Evolutionary conservation across 2,329 filamentous ascomycete genomes (phyloP).

Genomic region (Aspergillus sp.): DNA sequence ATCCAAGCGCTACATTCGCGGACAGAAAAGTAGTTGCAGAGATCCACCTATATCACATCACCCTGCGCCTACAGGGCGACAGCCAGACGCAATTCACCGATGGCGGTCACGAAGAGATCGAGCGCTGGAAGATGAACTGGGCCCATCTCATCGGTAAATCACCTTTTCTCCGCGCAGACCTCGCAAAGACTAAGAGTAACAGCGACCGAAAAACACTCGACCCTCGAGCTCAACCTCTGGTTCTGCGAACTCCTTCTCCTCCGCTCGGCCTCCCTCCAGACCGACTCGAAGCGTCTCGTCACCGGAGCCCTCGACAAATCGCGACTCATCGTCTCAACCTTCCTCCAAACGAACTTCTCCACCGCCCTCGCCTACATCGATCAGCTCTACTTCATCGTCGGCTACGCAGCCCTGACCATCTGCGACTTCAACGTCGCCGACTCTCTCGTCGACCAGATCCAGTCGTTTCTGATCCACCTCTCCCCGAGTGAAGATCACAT

Average conservation of each 20-base stretch:
- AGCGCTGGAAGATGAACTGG: conserved; percentile 27
- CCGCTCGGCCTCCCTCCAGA: conserved; percentile 18
- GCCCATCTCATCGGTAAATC: conserved; percentile 23
- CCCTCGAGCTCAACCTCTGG: conserved; percentile 24
- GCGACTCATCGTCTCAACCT: conserved; percentile 21
- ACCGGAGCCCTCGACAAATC: conserved; percentile 21
- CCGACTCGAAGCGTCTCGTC: conserved; percentile 16
- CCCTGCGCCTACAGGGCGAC: conserved; percentile 17
- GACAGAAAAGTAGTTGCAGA: conserved; percentile 24
- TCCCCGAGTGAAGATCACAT: conserved; percentile 25
- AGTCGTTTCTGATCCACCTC: conserved; percentile 23
- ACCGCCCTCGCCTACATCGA: conserved; percentile 20
- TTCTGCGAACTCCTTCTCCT: conserved; percentile 28
- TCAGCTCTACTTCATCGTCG: conserved; percentile 25
- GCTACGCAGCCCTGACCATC: conserved; percentile 26
- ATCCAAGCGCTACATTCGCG: conserved; percentile 20
- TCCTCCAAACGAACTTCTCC: conserved; percentile 20
- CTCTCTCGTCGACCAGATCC: conserved; percentile 24
- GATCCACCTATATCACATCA: conserved; percentile 24
- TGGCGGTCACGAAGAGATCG: conserved; percentile 23
- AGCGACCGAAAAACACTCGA: conserved; percentile 19
- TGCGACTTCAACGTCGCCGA: conserved; percentile 26
- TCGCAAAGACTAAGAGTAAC: conserved; percentile 2
- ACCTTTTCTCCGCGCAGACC: neutral
- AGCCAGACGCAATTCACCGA: conserved; percentile 18